phyloP scores from a whole-genome alignment of 1,284 basidiomycete species.

The Marasmius sp. region DNA sequence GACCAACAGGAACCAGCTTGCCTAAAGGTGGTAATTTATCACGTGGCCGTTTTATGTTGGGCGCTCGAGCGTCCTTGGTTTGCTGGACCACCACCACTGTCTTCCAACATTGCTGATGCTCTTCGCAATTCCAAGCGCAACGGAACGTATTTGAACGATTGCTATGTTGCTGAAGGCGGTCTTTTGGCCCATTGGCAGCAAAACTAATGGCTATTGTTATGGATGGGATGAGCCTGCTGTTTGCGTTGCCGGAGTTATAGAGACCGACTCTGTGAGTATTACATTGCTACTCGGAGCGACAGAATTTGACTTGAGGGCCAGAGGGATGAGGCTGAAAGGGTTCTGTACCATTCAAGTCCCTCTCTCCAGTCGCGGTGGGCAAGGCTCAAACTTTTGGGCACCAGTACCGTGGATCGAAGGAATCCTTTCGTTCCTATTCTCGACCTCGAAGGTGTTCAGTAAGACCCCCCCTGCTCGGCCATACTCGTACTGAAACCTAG shows the following conservation, averaged over 20 bases:
- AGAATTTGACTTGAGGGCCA: neutral
- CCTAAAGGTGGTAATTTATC: constrained; percentile 42
- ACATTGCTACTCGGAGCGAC: neutral
- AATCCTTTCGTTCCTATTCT: constrained; percentile 12
- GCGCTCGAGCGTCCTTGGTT: constrained; percentile 47
- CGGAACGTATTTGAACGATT: neutral
- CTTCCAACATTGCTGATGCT: neutral
- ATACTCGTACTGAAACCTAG: constrained; percentile 18
- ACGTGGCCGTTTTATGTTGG: constrained; percentile 52
- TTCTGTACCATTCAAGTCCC: neutral
- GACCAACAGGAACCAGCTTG: constrained; percentile 1
- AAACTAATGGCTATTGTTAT: constrained; percentile 45
- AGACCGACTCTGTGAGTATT: constrained; percentile 30
- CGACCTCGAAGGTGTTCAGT: constrained; percentile 13
- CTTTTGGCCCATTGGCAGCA: constrained; percentile 56
- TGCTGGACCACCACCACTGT: neutral
- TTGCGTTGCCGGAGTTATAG: constrained; percentile 53
- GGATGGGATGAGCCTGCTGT: constrained; percentile 48
- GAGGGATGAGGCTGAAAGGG: neutral
- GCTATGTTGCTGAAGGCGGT: constrained; percentile 27
- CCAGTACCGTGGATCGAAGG: neutral
- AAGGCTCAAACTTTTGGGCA: neutral
- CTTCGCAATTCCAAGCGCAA: neutral
- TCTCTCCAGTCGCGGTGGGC: neutral
- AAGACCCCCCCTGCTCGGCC: constrained; percentile 13